phyloP scores from a whole-genome alignment of 192 early-diverging fungal species.

The Cetraspora pellucida region DNA sequence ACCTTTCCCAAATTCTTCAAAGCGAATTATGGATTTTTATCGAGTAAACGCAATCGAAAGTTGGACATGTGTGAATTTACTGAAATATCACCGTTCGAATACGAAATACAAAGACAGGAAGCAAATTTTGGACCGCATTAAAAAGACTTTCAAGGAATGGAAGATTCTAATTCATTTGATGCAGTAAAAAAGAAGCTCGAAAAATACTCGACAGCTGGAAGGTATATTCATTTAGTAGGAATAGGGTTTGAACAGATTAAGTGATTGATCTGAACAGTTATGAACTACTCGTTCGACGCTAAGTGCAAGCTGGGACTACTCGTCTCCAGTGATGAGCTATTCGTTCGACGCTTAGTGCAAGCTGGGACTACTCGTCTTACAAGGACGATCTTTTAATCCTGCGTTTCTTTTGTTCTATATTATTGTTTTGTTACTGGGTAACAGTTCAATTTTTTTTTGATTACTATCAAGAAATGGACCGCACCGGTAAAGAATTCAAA shows the following conservation, averaged over 20 bases:
- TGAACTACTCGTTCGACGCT: slow-evolving; percentile 19
- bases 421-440: too few species aligned
- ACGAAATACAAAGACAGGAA: not conserved
- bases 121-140: slow-evolving; percentile 21
- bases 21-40: slow-evolving; percentile 12
- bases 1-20: not conserved
- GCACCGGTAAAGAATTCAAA: not conserved
- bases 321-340: slow-evolving; percentile 4
- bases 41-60: slow-evolving; percentile 10
- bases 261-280: slow-evolving; percentile 22
- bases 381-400: slow-evolving; percentile 9
- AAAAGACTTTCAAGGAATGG: slow-evolving; percentile 16
- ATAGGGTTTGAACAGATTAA: slow-evolving; percentile 24
- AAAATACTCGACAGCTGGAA: slow-evolving; percentile 18
- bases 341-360: slow-evolving; percentile 17
- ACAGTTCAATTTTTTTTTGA: too few species aligned
- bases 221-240: slow-evolving; percentile 25
- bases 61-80: not conserved
- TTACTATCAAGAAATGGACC: slow-evolving; percentile 19
- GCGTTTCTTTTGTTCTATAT: slow-evolving; percentile 24
- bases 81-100: not conserved
- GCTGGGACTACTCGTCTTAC: not conserved
- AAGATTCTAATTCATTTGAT: slow-evolving; percentile 18
- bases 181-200: slow-evolving; percentile 19
- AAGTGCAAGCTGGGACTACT: slow-evolving; percentile 25